phyloP scores from a whole-genome alignment of 805 yeast genomes.

The Candida railenensis region DNA sequence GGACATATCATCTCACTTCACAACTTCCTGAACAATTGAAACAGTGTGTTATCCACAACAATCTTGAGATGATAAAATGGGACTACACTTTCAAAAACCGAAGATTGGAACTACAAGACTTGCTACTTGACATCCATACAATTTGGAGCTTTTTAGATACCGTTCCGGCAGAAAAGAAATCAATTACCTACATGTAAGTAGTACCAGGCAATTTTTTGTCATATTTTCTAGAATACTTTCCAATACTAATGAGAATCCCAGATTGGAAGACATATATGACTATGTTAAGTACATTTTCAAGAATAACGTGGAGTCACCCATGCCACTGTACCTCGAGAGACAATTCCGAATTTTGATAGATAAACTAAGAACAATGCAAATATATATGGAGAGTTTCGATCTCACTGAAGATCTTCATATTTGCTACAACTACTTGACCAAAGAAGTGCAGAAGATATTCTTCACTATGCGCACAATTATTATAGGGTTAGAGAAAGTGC shows the following conservation, averaged over 20 bases:
- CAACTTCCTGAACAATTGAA: no score
- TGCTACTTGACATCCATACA: slow-evolving; percentile 1
- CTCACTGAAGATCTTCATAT: neutral
- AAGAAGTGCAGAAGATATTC: neutral
- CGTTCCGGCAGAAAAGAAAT: neutral
- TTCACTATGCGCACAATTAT: neutral
- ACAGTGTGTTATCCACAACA: neutral
- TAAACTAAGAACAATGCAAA: slow-evolving; percentile 1
- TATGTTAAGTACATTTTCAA: neutral
- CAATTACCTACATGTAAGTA: neutral
- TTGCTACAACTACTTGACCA: neutral
- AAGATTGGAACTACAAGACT: neutral
- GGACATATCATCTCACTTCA: no score
- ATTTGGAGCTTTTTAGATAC: neutral
- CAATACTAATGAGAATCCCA: neutral
- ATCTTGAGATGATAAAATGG: neutral
- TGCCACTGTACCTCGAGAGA: neutral
- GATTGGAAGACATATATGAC: slow-evolving; percentile 1
- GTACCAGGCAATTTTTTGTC: neutral
- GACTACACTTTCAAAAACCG: neutral
- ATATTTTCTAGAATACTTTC: no score
- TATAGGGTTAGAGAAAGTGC: neutral
- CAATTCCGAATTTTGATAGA: neutral
- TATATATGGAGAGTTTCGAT: neutral
- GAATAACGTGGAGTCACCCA: neutral